Percentiles rank a stretch among this genome's conserved stretches.
These are phyloP conservation scores for Talaromyces marneffei DNA, from an alignment of 2,329 filamentous ascomycete genomes.

Conservation along the genomic window DNA sequence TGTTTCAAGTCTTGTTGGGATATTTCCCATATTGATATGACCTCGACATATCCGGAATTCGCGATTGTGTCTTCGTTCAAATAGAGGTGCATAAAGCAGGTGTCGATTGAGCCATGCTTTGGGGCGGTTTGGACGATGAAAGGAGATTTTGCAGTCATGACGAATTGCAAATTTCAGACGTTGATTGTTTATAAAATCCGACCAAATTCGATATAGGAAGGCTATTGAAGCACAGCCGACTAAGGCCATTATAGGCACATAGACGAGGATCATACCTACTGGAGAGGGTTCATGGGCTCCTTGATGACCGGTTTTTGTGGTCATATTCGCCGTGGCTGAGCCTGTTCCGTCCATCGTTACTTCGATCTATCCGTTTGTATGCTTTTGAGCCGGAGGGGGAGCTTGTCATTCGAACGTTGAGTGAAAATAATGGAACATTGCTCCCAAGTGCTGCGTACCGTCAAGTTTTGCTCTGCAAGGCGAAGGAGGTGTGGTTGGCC, in stretches of 20 bases:
- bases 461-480: neutral
- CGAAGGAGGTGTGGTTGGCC: neutral
- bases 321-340: neutral
- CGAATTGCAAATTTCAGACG: neutral
- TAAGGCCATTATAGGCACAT: conserved; percentile 11
- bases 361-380: neutral
- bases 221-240: neutral
- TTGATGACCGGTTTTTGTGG: neutral
- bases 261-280: conserved; percentile 2
- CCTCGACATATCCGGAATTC: conserved; percentile 22
- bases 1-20: conserved; percentile 28
- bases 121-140: conserved; percentile 2
- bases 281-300: neutral
- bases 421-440: neutral
- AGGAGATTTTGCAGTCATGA: neutral
- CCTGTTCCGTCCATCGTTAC: neutral
- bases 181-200: neutral
- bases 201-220: conserved; percentile 4
- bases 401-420: neutral
- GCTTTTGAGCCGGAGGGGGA: no score
- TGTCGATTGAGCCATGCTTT: conserved; percentile 15
- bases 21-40: conserved; percentile 22
- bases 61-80: conserved; percentile 23
- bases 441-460: neutral
- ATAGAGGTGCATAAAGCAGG: conserved; percentile 28